Evolutionary conservation across 2,329 filamentous ascomycete genomes (phyloP).

Genomic region (Rasamsonia emersonii): DNA sequence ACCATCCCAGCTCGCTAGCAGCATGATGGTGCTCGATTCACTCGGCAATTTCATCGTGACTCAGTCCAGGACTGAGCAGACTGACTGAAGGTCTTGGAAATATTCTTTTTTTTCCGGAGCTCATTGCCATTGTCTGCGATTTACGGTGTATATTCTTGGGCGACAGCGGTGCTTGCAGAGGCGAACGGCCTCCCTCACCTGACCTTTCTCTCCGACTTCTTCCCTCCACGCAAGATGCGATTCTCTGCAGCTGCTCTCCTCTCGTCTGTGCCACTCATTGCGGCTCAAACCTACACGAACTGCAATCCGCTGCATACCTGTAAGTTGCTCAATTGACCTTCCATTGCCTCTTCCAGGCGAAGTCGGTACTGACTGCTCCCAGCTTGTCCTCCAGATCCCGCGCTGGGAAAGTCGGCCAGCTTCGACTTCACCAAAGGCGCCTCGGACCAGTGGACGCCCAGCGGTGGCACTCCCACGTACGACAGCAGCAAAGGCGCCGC

Average conservation of each 20-base stretch:
- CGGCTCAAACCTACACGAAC: conserved; percentile 36
- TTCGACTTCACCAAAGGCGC: conserved; percentile 74
- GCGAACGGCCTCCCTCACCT: conserved; percentile 1
- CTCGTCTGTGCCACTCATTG: conserved; percentile 17
- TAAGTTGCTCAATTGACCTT: conserved; percentile 15
- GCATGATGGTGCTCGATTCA: too few species aligned
- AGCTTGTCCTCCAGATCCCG: conserved; percentile 66
- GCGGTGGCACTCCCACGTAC: conserved; percentile 62
- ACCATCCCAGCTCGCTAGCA: too few species aligned
- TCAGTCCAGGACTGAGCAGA: too few species aligned
- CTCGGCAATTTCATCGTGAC: too few species aligned
- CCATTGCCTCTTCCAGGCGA: conserved; percentile 2
- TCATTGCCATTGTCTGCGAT: too few species aligned
- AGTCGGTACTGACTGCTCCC: conserved; percentile 18
- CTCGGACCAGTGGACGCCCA: conserved; percentile 69
- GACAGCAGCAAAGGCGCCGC: conserved; percentile 62
- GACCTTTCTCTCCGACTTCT: not conserved
- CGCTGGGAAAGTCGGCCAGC: conserved; percentile 70
- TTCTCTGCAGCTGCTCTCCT: conserved; percentile 22
- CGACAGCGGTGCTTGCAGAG: too few species aligned
- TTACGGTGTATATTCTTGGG: too few species aligned
- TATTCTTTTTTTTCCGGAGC: too few species aligned
- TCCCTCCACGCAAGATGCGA: conserved; percentile 32
- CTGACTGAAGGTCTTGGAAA: too few species aligned
- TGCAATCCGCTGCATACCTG: conserved; percentile 35